Percentiles rank a stretch among this genome's conserved stretches.
Evolutionary conservation across 352 stramenopile genomes (phyloP).

Genomic region (Phytopythium mirpurense): DNA sequence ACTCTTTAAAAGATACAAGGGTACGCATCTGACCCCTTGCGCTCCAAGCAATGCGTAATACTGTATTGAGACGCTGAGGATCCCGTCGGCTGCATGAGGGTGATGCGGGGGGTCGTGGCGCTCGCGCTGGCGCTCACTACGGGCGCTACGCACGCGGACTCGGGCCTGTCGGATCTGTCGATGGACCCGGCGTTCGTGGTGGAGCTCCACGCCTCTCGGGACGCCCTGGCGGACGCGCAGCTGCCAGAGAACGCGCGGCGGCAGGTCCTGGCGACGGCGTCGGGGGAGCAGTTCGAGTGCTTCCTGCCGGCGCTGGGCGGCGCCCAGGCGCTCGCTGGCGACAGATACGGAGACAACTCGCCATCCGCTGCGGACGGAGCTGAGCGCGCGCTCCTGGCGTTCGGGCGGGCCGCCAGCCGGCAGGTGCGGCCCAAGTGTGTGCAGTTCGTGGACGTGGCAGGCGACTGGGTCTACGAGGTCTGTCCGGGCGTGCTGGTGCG

Average conservation of each 20-base stretch:
- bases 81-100: not conserved
- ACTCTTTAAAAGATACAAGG: too few species aligned
- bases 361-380: not conserved
- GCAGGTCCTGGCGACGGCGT: constrained; percentile 59
- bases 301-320: constrained; percentile 42
- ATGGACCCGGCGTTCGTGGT: constrained; percentile 58
- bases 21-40: too few species aligned
- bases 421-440: constrained; percentile 66
- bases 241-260: constrained; percentile 18
- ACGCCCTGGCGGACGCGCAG: constrained; percentile 21
- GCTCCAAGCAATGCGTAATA: too few species aligned
- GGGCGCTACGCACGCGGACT: not conserved
- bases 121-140: not conserved
- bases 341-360: constrained; percentile 5
- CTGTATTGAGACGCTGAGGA: too few species aligned
- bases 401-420: constrained; percentile 41
- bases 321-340: not conserved
- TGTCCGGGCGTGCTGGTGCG: constrained; percentile 53
- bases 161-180: not conserved
- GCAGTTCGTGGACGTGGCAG: constrained; percentile 44
- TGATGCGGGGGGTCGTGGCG: not conserved
- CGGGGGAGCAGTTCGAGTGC: constrained; percentile 67
- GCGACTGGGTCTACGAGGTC: constrained; percentile 61
- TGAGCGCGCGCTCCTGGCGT: constrained; percentile 29
- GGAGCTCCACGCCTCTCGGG: constrained; percentile 49